phyloP scores from a whole-genome alignment of 345 rosid genomes.

The Zanthoxylum bungeanum region DNA sequence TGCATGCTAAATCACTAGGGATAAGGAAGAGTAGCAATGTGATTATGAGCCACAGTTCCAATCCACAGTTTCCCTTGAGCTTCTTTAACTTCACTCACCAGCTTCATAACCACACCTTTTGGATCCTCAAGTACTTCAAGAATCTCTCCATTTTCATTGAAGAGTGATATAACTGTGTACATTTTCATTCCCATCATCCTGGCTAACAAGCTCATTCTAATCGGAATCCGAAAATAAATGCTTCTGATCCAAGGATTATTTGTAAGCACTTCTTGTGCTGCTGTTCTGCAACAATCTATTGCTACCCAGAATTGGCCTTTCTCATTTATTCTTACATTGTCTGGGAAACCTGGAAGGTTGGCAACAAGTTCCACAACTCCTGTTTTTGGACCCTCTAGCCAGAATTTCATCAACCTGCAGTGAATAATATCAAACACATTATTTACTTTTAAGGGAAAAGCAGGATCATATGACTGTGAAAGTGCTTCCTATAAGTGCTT shows the following conservation, averaged over 20 bases:
- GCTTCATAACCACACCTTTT: constrained; percentile 80
- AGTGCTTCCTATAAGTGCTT: background rate
- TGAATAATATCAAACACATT: background rate
- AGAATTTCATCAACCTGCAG: constrained; percentile 77
- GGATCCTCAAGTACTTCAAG: constrained; percentile 85
- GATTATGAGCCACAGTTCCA: constrained; percentile 97
- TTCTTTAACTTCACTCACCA: constrained; percentile 93
- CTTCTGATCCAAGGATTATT: constrained; percentile 78
- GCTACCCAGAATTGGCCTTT: constrained; percentile 95
- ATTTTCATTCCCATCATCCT: constrained; percentile 90
- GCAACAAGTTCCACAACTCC: constrained; percentile 50
- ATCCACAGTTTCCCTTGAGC: constrained; percentile 87
- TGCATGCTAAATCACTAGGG: constrained; percentile 25
- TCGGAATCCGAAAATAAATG: constrained; percentile 72
- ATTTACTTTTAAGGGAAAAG: background rate
- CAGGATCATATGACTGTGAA: background rate
- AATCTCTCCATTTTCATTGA: constrained; percentile 59
- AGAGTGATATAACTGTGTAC: constrained; percentile 74
- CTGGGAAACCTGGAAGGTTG: constrained; percentile 91
- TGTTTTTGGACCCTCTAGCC: constrained; percentile 75
- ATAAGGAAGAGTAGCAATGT: constrained; percentile 75
- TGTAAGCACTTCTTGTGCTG: constrained; percentile 70
- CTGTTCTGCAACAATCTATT: constrained; percentile 87
- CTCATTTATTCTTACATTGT: constrained; percentile 78
- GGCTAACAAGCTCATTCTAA: constrained; percentile 60